These are phyloP conservation scores for Backusella tarrabulga DNA, from an alignment of 192 early-diverging fungal species.

Conservation along the genomic window DNA sequence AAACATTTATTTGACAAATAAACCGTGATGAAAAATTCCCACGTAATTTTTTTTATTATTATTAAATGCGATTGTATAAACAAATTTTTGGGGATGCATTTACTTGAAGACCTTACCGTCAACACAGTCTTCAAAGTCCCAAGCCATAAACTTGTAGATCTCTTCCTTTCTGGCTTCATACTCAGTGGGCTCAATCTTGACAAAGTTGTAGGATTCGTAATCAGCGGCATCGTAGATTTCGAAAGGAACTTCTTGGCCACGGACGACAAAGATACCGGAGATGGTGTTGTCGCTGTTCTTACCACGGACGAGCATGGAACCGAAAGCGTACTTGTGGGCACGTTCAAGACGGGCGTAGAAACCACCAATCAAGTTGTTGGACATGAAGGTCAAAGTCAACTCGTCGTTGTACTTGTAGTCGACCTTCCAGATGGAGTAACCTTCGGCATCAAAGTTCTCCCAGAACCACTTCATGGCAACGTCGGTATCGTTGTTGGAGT, in stretches of 20 bases:
- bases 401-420: conserved; percentile 97
- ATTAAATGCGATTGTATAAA: not conserved
- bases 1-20: not conserved
- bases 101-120: conserved; percentile 93
- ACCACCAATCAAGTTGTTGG: conserved; percentile 92
- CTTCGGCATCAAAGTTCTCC: conserved; percentile 83
- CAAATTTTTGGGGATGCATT: conserved; percentile 4
- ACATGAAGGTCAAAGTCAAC: conserved; percentile 87
- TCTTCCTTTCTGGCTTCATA: conserved; percentile 59
- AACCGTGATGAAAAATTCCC: not conserved
- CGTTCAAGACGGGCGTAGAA: conserved; percentile 91
- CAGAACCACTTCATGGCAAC: conserved; percentile 93
- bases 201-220: conserved; percentile 86
- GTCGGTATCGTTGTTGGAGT: conserved; percentile 95
- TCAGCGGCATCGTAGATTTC: conserved; percentile 79
- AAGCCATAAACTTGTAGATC: conserved; percentile 68
- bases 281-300: conserved; percentile 86
- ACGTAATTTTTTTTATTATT: not conserved
- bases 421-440: conserved; percentile 90
- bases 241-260: conserved; percentile 79
- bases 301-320: conserved; percentile 79
- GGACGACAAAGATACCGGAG: conserved; percentile 92
- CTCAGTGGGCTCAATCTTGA: conserved; percentile 60
- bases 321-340: conserved; percentile 95
- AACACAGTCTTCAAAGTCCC: conserved; percentile 73